These are phyloP conservation scores for Phoenix roebelenii DNA, from an alignment of 176 grass and related monocot genomes.

Conservation along the genomic window DNA sequence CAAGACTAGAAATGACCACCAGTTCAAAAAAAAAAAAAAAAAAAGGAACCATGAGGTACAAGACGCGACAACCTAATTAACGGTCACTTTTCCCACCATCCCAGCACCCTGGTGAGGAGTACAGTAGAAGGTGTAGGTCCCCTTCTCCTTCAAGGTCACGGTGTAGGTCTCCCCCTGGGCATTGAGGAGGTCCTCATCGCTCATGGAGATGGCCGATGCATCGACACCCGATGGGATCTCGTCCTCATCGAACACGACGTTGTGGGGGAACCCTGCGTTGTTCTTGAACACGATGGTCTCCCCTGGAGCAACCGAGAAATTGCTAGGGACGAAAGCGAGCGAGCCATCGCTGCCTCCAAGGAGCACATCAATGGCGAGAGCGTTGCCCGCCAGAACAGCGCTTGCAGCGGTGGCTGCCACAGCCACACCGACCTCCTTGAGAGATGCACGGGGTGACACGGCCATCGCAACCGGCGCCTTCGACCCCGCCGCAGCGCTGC, in stretches of 20 bases:
- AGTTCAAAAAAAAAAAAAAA: too few relatives aligned
- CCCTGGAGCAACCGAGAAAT: constrained; percentile 57
- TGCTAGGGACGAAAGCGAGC: constrained; percentile 62
- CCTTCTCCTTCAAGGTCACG: constrained; percentile 74
- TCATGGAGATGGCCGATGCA: constrained; percentile 55
- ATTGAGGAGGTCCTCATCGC: constrained; percentile 60
- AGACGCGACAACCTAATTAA: constrained; percentile 35
- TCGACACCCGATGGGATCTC: constrained; percentile 61
- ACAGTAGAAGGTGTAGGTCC: constrained; percentile 86
- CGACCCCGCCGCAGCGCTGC: neutral
- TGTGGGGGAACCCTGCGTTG: constrained; percentile 91
- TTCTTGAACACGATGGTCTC: constrained; percentile 94
- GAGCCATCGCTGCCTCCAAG: constrained; percentile 44
- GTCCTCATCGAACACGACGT: constrained; percentile 90
- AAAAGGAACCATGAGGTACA: too few relatives aligned
- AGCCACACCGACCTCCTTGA: constrained; percentile 31
- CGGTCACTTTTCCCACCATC: constrained; percentile 85
- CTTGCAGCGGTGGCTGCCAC: constrained; percentile 55
- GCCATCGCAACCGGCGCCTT: neutral
- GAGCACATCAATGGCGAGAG: constrained; percentile 56
- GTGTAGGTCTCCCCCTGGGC: constrained; percentile 47
- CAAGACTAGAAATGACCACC: too few relatives aligned
- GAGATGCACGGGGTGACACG: constrained; percentile 40
- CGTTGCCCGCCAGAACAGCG: constrained; percentile 46
- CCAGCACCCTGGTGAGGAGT: constrained; percentile 70